Base-by-base conservation (phyloP, 2,329 filamentous ascomycete genomes). In the Pseudogymnoascus sp. region DNA sequence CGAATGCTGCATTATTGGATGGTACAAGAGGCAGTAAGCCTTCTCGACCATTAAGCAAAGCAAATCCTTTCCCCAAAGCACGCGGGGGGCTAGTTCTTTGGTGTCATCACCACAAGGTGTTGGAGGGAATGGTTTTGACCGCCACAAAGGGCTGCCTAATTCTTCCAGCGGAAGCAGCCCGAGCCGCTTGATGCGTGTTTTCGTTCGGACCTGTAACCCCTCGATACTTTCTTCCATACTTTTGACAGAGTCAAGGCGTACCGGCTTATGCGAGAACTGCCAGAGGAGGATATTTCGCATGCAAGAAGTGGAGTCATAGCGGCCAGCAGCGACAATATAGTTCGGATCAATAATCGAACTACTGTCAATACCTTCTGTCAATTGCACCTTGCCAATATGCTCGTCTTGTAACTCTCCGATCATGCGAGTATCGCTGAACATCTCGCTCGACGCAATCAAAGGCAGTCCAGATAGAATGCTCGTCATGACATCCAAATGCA, bases 361-460 rank as follows among this genome's bases (percentile, higher is more conserved):
- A 16, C 40, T 33, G 11, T 31, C 40, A 11, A 21, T 24, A 24
- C 14, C 19, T 44, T 24, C 40, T 10, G 40, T 24, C 19, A 24
- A 82, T 0, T 81, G 79, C 0, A 79, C 75, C 4, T 71, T 73
- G 7, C 59, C 35, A 35, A 83, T 74, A 60, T 83, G 81, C 2
- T 67, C 65, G 63, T 85, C 82, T 68, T 86, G 83, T 64, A 86
- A 74, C 66, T 86, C 86, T 8, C 81, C 71, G 0, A 84, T 83
- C 7, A 81, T 72, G 29, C 75, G 76, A 0, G 82, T 84, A 65
- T 86, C 82, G 47, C 79, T 83, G 4, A 61, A 21, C 24, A 42
- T 61, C 21, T 85, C 82, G 70, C 84, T 81, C 65, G 84, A 74
- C 65, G 82, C 84, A 21, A 68, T 65, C n/a, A 33, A 13, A 38